phyloP scores from a whole-genome alignment of 768 basidiomycete species.

The Tylopilus subfusipes region DNA sequence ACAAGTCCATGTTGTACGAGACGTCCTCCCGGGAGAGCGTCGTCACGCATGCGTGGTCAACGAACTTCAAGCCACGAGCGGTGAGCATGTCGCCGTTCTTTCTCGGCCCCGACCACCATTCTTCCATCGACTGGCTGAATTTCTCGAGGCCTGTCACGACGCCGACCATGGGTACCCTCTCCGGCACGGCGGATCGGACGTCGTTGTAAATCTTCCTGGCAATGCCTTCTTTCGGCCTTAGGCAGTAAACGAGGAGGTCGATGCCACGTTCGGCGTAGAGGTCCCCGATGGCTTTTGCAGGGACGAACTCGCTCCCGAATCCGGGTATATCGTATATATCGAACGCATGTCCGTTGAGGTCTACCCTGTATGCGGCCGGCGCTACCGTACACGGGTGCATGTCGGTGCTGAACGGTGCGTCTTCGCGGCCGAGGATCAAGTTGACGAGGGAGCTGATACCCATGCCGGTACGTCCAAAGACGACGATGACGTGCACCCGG shows the following conservation, averaged over 20 bases:
- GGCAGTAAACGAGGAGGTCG: conserved; percentile 31
- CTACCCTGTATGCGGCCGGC: conserved; percentile 26
- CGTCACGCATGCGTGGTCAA: conserved; percentile 43
- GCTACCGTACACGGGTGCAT: conserved; percentile 28
- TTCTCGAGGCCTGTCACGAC: conserved; percentile 38
- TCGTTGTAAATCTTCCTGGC: conserved; percentile 24
- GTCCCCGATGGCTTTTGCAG: conserved; percentile 26
- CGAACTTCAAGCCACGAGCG: conserved; percentile 33
- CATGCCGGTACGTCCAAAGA: conserved; percentile 34
- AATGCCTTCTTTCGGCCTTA: conserved; percentile 29
- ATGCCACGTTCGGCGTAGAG: conserved; percentile 31
- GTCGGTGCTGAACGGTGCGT: conserved; percentile 32
- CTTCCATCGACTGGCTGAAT: conserved; percentile 28
- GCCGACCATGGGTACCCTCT: conserved; percentile 37
- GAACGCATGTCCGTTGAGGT: conserved; percentile 30
- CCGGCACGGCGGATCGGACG: conserved; percentile 27
- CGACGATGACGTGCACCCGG: conserved; percentile 30
- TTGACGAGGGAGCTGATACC: conserved; percentile 33
- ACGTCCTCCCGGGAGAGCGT: conserved; percentile 32
- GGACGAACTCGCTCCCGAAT: conserved; percentile 19
- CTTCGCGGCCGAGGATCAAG: conserved; percentile 30
- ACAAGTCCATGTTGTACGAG: conserved; percentile 32
- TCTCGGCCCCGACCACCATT: conserved; percentile 31
- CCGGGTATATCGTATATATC: conserved; percentile 32
- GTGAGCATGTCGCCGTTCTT: conserved; percentile 36